Evolutionary conservation across 2,329 filamentous ascomycete species (phyloP).

Genomic region (Aspergillus clavatus): DNA sequence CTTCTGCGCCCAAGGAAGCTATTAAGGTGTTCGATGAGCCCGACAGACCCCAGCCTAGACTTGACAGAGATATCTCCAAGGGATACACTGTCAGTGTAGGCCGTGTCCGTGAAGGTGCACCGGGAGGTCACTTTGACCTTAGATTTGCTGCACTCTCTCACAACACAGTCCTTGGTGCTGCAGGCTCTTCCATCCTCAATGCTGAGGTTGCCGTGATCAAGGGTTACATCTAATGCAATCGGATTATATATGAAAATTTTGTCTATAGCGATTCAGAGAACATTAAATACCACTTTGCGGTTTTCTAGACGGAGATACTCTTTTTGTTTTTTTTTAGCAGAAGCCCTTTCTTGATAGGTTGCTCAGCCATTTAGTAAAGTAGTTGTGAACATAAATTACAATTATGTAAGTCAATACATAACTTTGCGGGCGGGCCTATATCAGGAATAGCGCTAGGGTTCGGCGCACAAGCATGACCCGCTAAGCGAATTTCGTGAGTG

Average conservation of each 20-base stretch:
- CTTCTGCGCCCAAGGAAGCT: slow-evolving; percentile 73
- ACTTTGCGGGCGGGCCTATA: slow-evolving; percentile 7
- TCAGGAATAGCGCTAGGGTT: slow-evolving; percentile 30
- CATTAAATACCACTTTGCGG: slow-evolving; percentile 12
- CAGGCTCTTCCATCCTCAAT: slow-evolving; percentile 93
- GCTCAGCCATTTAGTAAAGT: too few relatives aligned
- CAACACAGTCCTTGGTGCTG: slow-evolving; percentile 87
- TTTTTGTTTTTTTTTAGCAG: neutral
- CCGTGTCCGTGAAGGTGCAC: slow-evolving; percentile 74
- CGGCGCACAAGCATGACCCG: slow-evolving; percentile 24
- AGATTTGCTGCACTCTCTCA: slow-evolving; percentile 93
- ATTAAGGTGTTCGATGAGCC: slow-evolving; percentile 87
- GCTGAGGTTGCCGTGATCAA: slow-evolving; percentile 88
- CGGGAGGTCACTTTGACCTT: slow-evolving; percentile 81
- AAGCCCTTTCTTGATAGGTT: too few relatives aligned
- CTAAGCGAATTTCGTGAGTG: slow-evolving; percentile 31
- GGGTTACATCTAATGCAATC: slow-evolving; percentile 61
- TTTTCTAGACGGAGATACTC: neutral
- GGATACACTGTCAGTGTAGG: slow-evolving; percentile 93
- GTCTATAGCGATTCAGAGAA: slow-evolving; percentile 13
- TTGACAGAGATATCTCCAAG: slow-evolving; percentile 78
- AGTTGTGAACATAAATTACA: neutral
- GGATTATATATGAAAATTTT: slow-evolving; percentile 4
- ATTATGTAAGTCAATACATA: slow-evolving; percentile 3
- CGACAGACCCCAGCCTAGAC: slow-evolving; percentile 83